Evolutionary conservation across 345 rosid genomes (phyloP).

Genomic region (Gossypium mustelinum): DNA sequence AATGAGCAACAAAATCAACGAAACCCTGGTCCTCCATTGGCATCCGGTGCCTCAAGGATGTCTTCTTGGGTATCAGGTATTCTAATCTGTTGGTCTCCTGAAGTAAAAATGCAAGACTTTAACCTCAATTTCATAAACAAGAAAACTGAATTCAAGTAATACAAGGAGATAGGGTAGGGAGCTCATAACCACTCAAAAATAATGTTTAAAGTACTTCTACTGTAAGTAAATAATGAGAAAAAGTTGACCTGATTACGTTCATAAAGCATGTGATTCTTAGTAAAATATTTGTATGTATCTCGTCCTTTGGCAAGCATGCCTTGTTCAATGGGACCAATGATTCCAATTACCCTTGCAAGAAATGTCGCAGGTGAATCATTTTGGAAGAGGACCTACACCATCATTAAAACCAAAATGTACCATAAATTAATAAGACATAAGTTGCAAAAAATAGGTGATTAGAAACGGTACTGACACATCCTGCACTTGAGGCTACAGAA

Average conservation of each 20-base stretch:
- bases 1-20: conserved; percentile 75
- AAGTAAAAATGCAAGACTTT: conserved; percentile 11
- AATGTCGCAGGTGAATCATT: conserved; percentile 96
- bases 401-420: conserved; percentile 5
- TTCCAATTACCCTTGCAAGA: conserved; percentile 89
- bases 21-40: conserved; percentile 99
- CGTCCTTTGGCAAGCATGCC: conserved; percentile 89
- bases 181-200: background rate
- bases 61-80: conserved; percentile 83
- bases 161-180: background rate
- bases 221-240: background rate
- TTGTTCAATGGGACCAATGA: conserved; percentile 68
- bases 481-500: background rate
- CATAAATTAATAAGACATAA: background rate
- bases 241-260: conserved; percentile 81
- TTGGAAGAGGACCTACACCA: conserved; percentile 88
- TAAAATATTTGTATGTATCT: conserved; percentile 88
- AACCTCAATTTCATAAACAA: background rate
- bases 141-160: background rate
- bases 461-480: background rate
- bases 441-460: background rate
- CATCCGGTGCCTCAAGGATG: conserved; percentile 79
- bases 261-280: conserved; percentile 88
- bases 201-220: background rate
- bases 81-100: conserved; percentile 88